phyloP scores from a whole-genome alignment of 495 filamentous ascomycete genomes.

The Neurospora sp. region DNA sequence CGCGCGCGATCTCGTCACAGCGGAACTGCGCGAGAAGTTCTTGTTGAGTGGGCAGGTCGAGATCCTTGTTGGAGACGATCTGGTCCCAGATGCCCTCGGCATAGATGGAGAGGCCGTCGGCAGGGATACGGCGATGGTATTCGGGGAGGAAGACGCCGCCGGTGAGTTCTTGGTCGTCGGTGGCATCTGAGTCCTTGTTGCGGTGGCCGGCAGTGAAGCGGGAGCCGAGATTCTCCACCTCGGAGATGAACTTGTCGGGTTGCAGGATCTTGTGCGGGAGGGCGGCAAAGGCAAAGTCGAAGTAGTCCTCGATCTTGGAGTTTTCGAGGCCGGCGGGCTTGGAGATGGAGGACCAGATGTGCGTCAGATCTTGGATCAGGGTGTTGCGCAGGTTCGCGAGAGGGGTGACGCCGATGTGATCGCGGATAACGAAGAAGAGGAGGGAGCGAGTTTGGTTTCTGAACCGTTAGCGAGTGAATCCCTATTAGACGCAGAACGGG shows the following conservation, averaged over 20 bases:
- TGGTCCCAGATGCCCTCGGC: conserved; percentile 94
- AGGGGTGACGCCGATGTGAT: conserved; percentile 86
- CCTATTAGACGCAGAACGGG: background rate
- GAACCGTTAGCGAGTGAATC: conserved; percentile 17
- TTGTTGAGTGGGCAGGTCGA: conserved; percentile 94
- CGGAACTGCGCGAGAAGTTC: conserved; percentile 94
- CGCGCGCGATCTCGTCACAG: conserved; percentile 89
- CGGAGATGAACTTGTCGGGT: conserved; percentile 78
- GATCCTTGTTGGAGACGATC: conserved; percentile 95
- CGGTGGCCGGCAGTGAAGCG: conserved; percentile 73
- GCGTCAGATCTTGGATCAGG: conserved; percentile 76
- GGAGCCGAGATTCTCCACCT: conserved; percentile 66
- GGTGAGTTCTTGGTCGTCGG: conserved; percentile 61
- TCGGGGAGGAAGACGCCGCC: conserved; percentile 83
- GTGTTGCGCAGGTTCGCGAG: conserved; percentile 81
- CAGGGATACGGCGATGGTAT: conserved; percentile 91
- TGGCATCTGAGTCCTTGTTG: conserved; percentile 23
- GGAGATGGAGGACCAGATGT: conserved; percentile 84
- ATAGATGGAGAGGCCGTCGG: conserved; percentile 88
- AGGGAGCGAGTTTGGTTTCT: conserved; percentile 86
- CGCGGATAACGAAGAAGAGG: conserved; percentile 96
- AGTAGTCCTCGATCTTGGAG: conserved; percentile 88
- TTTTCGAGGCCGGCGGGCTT: conserved; percentile 84
- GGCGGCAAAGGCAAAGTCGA: conserved; percentile 94
- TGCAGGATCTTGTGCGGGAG: conserved; percentile 95